Evolutionary conservation across 78 protist genomes (phyloP).

Genomic region (Tieghemostelium lacteum): DNA sequence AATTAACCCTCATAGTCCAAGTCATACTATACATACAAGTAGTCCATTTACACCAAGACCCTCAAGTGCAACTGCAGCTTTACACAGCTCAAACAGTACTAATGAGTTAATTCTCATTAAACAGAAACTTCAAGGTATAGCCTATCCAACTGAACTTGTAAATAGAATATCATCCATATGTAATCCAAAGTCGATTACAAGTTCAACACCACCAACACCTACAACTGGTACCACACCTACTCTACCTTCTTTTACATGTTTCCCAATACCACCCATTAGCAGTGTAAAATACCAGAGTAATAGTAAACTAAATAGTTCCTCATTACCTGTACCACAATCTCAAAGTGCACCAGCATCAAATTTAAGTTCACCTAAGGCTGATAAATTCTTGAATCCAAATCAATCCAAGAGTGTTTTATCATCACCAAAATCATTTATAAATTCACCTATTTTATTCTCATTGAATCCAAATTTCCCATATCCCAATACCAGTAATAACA

Average conservation of each 20-base stretch:
- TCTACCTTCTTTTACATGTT: neutral
- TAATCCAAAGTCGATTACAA: conserved; percentile 14
- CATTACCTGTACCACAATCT: neutral
- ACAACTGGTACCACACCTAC: neutral
- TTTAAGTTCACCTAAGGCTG: neutral
- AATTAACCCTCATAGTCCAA: neutral
- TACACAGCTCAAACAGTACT: neutral
- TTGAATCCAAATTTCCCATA: too few species aligned
- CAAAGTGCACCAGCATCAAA: neutral
- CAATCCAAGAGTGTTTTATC: too few species aligned
- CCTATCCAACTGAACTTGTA: conserved; percentile 18
- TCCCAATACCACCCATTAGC: too few species aligned
- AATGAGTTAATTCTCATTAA: neutral
- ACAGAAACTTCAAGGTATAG: neutral
- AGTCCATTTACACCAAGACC: neutral
- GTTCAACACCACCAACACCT: conserved; percentile 6
- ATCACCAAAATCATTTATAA: too few species aligned
- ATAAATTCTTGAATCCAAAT: too few species aligned
- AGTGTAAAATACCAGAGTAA: too few species aligned
- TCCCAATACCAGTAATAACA: too few species aligned
- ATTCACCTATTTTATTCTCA: too few species aligned
- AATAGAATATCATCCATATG: conserved; percentile 31
- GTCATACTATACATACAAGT: neutral
- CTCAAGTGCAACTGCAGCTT: conserved; percentile 14
- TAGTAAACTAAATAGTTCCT: too few species aligned